Conservation (phyloP, 495 filamentous ascomycete genomes). For the Collariella sp. region DNA sequence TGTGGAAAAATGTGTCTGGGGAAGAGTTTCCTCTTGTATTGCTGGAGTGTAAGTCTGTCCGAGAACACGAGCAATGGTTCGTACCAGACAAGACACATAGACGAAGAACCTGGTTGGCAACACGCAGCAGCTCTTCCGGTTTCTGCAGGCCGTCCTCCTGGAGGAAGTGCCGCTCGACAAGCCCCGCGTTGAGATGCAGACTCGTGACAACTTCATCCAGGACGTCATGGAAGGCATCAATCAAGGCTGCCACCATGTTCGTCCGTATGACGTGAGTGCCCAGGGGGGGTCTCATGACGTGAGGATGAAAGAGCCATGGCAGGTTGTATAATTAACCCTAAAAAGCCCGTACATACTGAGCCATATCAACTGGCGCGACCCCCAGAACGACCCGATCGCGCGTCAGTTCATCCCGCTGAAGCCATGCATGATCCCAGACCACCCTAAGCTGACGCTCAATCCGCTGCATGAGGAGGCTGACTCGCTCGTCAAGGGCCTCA, state of each 20-base stretch:
- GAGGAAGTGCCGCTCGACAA: conserved; percentile 33
- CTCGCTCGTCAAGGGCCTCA: conserved; percentile 40
- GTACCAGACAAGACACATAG: conserved; percentile 10
- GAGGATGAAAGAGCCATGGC: too few species aligned
- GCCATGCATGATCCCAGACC: conserved; percentile 43
- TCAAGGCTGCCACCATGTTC: conserved; percentile 45
- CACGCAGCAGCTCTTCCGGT: conserved; percentile 29
- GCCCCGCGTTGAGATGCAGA: conserved; percentile 27
- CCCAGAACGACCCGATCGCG: conserved; percentile 47
- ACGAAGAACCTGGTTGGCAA: conserved; percentile 35
- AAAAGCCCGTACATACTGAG: conserved; percentile 47
- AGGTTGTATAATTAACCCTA: conserved; percentile 8
- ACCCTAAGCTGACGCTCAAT: conserved; percentile 35
- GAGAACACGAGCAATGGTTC: background rate
- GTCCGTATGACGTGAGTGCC: conserved; percentile 43
- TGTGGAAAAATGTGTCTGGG: conserved; percentile 36
- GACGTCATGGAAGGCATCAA: conserved; percentile 45
- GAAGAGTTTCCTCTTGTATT: conserved; percentile 38
- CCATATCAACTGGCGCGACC: conserved; percentile 45
- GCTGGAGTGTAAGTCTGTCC: conserved; percentile 37
- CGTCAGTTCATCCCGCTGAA: conserved; percentile 47
- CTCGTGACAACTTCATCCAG: conserved; percentile 42
- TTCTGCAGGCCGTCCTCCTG: conserved; percentile 41
- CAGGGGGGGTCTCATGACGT: background rate
- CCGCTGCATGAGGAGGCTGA: conserved; percentile 44